Evolutionary conservation across 805 yeast genomes (phyloP).

Genomic region (Starmera amethionina): DNA sequence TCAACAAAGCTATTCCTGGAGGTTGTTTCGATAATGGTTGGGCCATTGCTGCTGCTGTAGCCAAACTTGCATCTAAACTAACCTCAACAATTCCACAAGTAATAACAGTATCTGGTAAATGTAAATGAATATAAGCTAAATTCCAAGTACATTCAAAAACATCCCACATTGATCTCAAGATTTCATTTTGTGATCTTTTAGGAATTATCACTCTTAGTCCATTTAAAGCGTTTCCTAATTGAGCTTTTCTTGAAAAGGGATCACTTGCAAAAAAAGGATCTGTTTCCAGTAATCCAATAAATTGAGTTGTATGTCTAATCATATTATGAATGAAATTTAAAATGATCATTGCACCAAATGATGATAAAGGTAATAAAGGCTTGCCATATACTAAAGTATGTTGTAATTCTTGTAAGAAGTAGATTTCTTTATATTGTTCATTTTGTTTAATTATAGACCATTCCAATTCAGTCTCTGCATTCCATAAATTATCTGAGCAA

Average conservation of each 20-base stretch:
- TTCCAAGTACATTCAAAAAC: slow-evolving; percentile 1
- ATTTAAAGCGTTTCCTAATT: not conserved
- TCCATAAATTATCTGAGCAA: not conserved
- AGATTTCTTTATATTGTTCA: not conserved
- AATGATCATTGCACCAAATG: not conserved
- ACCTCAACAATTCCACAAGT: slow-evolving; percentile 1
- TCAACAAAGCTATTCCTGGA: not conserved
- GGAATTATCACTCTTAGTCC: not conserved
- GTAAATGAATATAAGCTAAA: slow-evolving; percentile 1
- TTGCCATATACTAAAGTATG: not conserved
- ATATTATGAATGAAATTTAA: not conserved
- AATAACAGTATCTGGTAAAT: not conserved
- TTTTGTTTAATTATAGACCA: not conserved
- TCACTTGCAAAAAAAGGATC: not conserved
- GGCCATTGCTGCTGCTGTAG: not conserved
- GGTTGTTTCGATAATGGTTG: not conserved
- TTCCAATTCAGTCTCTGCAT: not conserved
- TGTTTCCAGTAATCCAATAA: not conserved
- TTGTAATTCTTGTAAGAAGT: not conserved
- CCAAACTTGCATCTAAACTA: not conserved
- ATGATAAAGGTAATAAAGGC: not conserved
- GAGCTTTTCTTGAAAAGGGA: slow-evolving; percentile 1
- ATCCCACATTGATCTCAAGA: not conserved
- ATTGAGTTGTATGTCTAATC: not conserved
- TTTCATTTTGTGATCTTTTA: not conserved